phyloP scores from a whole-genome alignment of 2,329 filamentous ascomycete genomes.

The Microcyclospora tardicrescens region DNA sequence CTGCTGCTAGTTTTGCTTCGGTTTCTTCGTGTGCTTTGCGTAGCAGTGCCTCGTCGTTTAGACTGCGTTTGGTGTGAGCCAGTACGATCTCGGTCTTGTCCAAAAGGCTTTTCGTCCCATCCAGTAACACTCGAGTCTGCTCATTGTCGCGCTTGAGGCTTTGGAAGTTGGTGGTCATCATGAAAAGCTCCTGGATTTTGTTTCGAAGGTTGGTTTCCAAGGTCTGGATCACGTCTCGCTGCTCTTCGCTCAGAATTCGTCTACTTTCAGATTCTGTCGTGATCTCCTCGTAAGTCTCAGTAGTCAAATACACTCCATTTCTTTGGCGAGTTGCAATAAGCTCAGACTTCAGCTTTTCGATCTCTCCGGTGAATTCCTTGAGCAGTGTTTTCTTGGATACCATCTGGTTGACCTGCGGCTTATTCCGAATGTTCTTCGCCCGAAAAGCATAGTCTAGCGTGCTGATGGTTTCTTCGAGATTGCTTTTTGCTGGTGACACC shows the following conservation, averaged over 20 bases:
- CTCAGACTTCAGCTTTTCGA: constrained; percentile 88
- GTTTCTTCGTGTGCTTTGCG: constrained; percentile 78
- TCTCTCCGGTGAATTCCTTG: constrained; percentile 79
- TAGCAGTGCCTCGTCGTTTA: constrained; percentile 67
- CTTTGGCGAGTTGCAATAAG: constrained; percentile 83
- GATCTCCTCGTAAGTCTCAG: constrained; percentile 81
- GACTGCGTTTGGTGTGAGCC: constrained; percentile 57
- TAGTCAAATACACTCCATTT: constrained; percentile 87
- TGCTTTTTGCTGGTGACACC: constrained; percentile 84
- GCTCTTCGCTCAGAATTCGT: constrained; percentile 82
- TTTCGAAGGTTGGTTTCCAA: constrained; percentile 83
- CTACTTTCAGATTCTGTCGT: constrained; percentile 84
- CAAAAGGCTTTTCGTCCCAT: constrained; percentile 67
- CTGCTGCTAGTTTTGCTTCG: constrained; percentile 58
- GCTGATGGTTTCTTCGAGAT: constrained; percentile 94
- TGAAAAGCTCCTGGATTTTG: constrained; percentile 86
- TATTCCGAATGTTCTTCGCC: constrained; percentile 97
- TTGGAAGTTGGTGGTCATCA: constrained; percentile 75
- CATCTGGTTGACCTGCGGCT: constrained; percentile 85
- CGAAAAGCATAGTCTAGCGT: constrained; percentile 96
- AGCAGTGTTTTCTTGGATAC: constrained; percentile 89
- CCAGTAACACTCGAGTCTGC: constrained; percentile 54
- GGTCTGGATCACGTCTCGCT: constrained; percentile 79
- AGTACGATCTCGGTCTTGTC: constrained; percentile 82
- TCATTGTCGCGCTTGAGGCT: constrained; percentile 84